phyloP scores from a whole-genome alignment of 139 green algal species.

The Parachlorella kessleri region DNA sequence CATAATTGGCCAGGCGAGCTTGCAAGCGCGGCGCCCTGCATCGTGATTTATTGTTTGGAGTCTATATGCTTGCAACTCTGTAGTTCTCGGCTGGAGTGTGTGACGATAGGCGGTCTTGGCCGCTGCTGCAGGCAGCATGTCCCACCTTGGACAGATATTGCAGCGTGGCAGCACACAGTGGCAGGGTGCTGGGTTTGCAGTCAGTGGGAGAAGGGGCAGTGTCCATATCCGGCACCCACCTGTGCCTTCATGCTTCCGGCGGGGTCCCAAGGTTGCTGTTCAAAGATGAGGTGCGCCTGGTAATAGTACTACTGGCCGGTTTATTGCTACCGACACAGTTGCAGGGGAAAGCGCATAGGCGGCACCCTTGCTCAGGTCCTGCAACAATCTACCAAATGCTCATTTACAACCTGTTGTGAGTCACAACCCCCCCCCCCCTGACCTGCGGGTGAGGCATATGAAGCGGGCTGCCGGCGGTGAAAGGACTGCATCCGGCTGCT shows the following conservation, averaged over 20 bases:
- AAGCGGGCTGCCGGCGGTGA: too few relatives aligned
- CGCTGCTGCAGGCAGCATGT: too few relatives aligned
- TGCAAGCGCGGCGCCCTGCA: too few relatives aligned
- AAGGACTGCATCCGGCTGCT: too few relatives aligned
- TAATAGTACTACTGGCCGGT: neutral
- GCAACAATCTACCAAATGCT: neutral
- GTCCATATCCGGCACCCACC: slow-evolving; percentile 33
- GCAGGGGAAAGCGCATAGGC: neutral
- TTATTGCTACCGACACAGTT: neutral
- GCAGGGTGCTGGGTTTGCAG: slow-evolving; percentile 40
- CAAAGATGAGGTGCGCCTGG: slow-evolving; percentile 23
- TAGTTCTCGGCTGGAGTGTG: too few relatives aligned
- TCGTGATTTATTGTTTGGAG: too few relatives aligned
- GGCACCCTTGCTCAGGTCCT: neutral
- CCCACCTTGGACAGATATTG: slow-evolving; percentile 53
- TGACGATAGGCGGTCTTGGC: too few relatives aligned
- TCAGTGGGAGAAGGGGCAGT: slow-evolving; percentile 45
- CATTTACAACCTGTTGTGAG: neutral
- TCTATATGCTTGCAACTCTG: too few relatives aligned
- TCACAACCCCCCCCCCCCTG: neutral
- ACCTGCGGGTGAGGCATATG: too few relatives aligned
- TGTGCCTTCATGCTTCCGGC: slow-evolving; percentile 42
- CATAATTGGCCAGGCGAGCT: slow-evolving; percentile 40
- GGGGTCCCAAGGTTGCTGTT: slow-evolving; percentile 29
- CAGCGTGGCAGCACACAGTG: slow-evolving; percentile 38